phyloP scores from a whole-genome alignment of 192 early-diverging fungal genomes.

The Kickxella alabastrina region DNA sequence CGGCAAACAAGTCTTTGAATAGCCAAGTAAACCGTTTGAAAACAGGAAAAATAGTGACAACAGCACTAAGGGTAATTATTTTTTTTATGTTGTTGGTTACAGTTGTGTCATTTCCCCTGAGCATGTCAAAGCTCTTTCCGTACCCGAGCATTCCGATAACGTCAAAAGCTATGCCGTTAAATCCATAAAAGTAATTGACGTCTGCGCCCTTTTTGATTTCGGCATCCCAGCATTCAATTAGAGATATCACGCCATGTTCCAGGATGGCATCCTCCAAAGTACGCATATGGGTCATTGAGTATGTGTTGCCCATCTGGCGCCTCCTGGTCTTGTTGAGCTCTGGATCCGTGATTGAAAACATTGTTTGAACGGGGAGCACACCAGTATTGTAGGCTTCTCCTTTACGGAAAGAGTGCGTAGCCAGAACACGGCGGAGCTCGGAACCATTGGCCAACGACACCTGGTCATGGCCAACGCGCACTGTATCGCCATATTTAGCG shows the following conservation, averaged over 20 bases:
- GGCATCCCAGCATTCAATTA: conserved; percentile 31
- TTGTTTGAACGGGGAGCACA: conserved; percentile 9
- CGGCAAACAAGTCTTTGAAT: background rate
- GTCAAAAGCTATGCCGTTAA: conserved; percentile 34
- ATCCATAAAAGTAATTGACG: conserved; percentile 42
- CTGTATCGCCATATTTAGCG: conserved; percentile 29
- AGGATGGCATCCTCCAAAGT: conserved; percentile 18
- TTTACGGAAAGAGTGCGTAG: conserved; percentile 41
- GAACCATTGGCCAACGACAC: conserved; percentile 22
- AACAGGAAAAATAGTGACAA: conserved; percentile 6
- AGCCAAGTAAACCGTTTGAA: conserved; percentile 11
- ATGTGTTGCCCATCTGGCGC: conserved; percentile 25
- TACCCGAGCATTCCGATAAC: conserved; percentile 38
- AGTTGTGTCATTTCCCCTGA: conserved; percentile 7
- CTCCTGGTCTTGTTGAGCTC: conserved; percentile 26
- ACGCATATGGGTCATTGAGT: conserved; percentile 17
- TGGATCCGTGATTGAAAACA: conserved; percentile 34
- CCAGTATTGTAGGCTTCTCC: conserved; percentile 22
- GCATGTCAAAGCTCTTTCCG: conserved; percentile 23
- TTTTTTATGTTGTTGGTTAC: conserved; percentile 15
- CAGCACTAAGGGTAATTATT: background rate
- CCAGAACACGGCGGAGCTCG: conserved; percentile 21
- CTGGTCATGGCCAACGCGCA: conserved; percentile 35
- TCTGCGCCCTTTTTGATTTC: background rate
- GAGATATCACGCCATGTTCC: conserved; percentile 16